phyloP scores from a whole-genome alignment of 495 filamentous ascomycete genomes.

The Xylaria curta region DNA sequence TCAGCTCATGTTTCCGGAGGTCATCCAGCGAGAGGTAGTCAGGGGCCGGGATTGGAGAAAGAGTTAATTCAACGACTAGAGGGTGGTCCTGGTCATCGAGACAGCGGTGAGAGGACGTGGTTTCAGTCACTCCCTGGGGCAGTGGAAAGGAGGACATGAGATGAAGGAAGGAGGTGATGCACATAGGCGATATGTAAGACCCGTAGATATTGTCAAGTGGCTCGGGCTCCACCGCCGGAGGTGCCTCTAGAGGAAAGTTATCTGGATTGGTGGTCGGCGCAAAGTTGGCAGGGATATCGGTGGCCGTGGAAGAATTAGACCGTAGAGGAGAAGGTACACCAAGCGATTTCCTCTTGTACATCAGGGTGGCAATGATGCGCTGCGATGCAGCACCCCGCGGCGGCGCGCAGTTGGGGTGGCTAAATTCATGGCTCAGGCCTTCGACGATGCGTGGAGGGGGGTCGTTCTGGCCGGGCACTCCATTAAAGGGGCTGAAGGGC shows the following conservation, averaged over 20 bases:
- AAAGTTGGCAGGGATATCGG: slow-evolving; percentile 57
- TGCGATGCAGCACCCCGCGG: slow-evolving; percentile 47
- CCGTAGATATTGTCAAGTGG: slow-evolving; percentile 79
- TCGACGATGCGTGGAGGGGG: slow-evolving; percentile 62
- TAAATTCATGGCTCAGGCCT: slow-evolving; percentile 61
- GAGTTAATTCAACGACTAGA: slow-evolving; percentile 71
- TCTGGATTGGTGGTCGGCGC: slow-evolving; percentile 72
- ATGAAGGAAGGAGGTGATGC: slow-evolving; percentile 81
- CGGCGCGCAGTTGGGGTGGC: slow-evolving; percentile 62
- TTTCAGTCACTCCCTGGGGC: slow-evolving; percentile 60
- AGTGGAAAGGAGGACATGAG: slow-evolving; percentile 72
- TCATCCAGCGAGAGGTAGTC: slow-evolving; percentile 72
- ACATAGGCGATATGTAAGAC: slow-evolving; percentile 76
- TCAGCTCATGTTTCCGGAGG: slow-evolving; percentile 76
- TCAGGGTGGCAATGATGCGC: slow-evolving; percentile 68
- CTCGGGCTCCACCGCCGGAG: slow-evolving; percentile 62
- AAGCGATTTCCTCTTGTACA: slow-evolving; percentile 64
- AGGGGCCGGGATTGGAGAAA: slow-evolving; percentile 70
- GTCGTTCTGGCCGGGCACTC: slow-evolving; percentile 57
- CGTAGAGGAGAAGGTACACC: slow-evolving; percentile 44
- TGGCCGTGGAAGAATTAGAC: slow-evolving; percentile 39
- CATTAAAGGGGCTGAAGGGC: slow-evolving; percentile 54
- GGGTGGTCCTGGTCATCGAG: slow-evolving; percentile 67
- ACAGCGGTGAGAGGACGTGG: slow-evolving; percentile 72
- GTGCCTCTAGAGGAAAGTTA: slow-evolving; percentile 74